A percentile compares a stretch with the other conserved stretches of the same genome.
Conservation (phyloP, 352 stramenopile species). For the Phytophthora sansomeana region DNA sequence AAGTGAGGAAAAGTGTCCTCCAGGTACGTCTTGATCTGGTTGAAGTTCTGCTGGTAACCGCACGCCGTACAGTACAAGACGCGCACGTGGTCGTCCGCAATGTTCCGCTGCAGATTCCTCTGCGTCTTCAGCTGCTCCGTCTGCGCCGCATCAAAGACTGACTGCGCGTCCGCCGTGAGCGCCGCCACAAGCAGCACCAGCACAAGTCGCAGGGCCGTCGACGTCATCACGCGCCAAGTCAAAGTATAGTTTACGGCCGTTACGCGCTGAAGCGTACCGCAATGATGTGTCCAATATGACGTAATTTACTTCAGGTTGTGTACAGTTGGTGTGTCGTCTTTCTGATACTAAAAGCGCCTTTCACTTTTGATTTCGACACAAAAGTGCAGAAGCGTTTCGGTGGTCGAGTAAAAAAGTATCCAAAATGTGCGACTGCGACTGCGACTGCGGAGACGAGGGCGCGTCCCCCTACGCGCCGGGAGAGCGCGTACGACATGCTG, state of each 20-base stretch:
- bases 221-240: slow-evolving; percentile 15
- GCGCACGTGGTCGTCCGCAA: slow-evolving; percentile 71
- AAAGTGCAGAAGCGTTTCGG: not conserved
- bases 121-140: slow-evolving; percentile 20
- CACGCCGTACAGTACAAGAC: slow-evolving; percentile 79
- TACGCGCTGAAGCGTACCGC: not conserved
- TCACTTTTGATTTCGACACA: slow-evolving; percentile 11
- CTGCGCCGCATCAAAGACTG: slow-evolving; percentile 26
- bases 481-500: slow-evolving; percentile 85
- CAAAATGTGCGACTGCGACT: no score
- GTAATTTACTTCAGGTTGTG: not conserved
- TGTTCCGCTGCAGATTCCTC: slow-evolving; percentile 34
- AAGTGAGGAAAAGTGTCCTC: slow-evolving; percentile 83
- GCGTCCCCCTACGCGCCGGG: slow-evolving; percentile 56
- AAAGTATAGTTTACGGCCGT: slow-evolving; percentile 10
- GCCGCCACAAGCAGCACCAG: slow-evolving; percentile 23
- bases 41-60: slow-evolving; percentile 84
- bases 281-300: slow-evolving; percentile 1
- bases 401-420: not conserved
- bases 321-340: not conserved
- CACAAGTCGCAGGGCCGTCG: slow-evolving; percentile 7
- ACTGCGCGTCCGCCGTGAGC: slow-evolving; percentile 34
- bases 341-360: not conserved
- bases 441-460: slow-evolving; percentile 58
- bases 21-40: slow-evolving; percentile 69